Percentiles rank a stretch among this genome's conserved stretches.
Conservation (phyloP, 345 rosid genomes). For the Ailanthus altissimus region DNA sequence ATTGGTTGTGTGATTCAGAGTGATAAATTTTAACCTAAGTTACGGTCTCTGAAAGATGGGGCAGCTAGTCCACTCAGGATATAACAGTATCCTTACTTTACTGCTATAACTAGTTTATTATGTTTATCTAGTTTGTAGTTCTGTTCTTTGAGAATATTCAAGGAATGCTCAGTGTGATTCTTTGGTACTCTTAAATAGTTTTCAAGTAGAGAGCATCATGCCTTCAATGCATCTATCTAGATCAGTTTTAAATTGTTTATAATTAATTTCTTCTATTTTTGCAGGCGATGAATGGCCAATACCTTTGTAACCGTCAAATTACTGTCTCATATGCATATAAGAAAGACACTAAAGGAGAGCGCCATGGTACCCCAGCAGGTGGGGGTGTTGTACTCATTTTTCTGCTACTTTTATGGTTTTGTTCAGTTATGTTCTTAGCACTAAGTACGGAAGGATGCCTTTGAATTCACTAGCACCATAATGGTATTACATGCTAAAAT, state of each 20-base stretch:
- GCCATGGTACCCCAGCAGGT: constrained; percentile 99
- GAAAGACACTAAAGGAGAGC: constrained; percentile 99
- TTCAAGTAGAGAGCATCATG: not conserved
- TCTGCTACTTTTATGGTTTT: not conserved
- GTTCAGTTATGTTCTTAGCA: not conserved
- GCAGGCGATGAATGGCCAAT: constrained; percentile 97
- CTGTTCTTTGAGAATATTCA: not conserved
- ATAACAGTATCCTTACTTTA: not conserved
- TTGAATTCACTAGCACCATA: not conserved
- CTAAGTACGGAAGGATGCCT: not conserved
- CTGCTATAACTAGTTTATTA: not conserved
- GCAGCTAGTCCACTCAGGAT: not conserved
- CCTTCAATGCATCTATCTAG: not conserved
- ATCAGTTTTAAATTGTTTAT: constrained; percentile 5
- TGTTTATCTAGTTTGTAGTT: not conserved
- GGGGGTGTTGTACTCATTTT: constrained; percentile 24
- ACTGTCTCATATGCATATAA: constrained; percentile 96
- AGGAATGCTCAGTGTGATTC: not conserved
- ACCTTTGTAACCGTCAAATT: constrained; percentile 94
- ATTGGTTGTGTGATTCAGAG: not conserved
- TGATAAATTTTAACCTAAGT: not conserved
- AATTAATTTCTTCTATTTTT: constrained; percentile 17
- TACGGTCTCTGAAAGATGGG: not conserved
- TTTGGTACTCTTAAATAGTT: not conserved
- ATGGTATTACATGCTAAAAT: not conserved